These are phyloP conservation scores for Oryza officinalis DNA, from an alignment of 176 grass and related monocot genomes.

Conservation along the genomic window DNA sequence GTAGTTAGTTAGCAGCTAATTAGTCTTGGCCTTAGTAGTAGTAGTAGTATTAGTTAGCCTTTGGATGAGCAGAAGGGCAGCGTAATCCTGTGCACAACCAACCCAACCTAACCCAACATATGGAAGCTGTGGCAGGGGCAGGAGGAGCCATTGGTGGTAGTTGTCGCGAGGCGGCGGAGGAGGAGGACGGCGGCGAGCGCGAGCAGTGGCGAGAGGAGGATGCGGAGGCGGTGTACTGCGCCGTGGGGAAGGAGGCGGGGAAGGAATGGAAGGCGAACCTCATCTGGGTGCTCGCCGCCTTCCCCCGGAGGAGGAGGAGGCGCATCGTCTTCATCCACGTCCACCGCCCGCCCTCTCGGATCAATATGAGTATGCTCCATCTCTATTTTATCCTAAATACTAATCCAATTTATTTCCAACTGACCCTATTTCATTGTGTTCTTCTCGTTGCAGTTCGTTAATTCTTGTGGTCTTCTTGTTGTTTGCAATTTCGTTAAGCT, in stretches of 20 bases:
- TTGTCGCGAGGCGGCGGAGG: background rate
- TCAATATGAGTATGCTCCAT: slow-evolving; percentile 57
- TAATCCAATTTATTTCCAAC: background rate
- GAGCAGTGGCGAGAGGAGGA: background rate
- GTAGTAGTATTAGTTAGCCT: no score
- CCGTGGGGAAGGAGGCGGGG: slow-evolving; percentile 44
- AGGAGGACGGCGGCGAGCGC: background rate
- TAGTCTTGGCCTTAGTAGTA: background rate
- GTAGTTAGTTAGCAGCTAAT: background rate
- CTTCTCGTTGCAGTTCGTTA: background rate
- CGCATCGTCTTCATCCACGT: slow-evolving; percentile 67
- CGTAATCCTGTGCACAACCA: background rate
- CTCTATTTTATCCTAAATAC: no score
- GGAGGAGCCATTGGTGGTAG: background rate
- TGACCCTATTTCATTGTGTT: background rate
- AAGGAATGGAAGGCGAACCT: slow-evolving; percentile 70
- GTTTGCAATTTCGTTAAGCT: no score
- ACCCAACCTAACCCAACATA: background rate
- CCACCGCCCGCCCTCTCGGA: slow-evolving; percentile 52
- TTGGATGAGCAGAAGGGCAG: background rate
- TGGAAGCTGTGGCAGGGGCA: background rate
- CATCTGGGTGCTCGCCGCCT: slow-evolving; percentile 57
- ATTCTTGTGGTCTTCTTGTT: background rate
- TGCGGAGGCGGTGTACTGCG: slow-evolving; percentile 44
- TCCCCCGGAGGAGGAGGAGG: slow-evolving; percentile 41